Conservation (phyloP, 108 stramenopile species). For the Cyclotella sp. region DNA sequence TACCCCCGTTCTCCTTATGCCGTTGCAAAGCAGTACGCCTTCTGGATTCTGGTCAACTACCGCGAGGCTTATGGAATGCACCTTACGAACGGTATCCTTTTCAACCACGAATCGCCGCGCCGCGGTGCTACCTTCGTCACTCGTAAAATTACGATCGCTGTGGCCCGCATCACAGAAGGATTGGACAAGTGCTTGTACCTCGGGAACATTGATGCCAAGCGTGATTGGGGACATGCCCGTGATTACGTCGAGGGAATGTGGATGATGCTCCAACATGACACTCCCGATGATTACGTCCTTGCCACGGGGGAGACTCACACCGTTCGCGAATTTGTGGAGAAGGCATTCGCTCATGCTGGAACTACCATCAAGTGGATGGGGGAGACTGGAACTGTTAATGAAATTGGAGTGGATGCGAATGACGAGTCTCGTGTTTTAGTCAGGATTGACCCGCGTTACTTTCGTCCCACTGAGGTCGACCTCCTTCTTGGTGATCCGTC, state of each 20-base stretch:
- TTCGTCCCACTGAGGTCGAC: slow-evolving; percentile 99
- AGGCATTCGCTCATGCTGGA: slow-evolving; percentile 87
- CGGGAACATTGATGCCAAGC: slow-evolving; percentile 98
- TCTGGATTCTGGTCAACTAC: slow-evolving; percentile 99
- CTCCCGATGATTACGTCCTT: slow-evolving; percentile 96
- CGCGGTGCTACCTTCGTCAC: slow-evolving; percentile 99
- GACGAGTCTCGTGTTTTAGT: slow-evolving; percentile 90
- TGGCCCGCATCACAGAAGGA: slow-evolving; percentile 89
- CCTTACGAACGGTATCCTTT: slow-evolving; percentile 96
- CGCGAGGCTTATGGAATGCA: slow-evolving; percentile 99
- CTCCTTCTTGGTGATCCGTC: slow-evolving; percentile 94
- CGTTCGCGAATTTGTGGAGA: slow-evolving; percentile 97
- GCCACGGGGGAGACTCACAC: slow-evolving; percentile 98
- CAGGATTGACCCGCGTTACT: slow-evolving; percentile 95
- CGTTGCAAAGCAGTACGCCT: slow-evolving; percentile 99
- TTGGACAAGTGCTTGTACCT: slow-evolving; percentile 91
- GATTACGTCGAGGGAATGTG: slow-evolving; percentile 99
- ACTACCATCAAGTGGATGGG: slow-evolving; percentile 93
- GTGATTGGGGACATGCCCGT: slow-evolving; percentile 99
- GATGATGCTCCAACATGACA: slow-evolving; percentile 97
- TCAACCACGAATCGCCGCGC: slow-evolving; percentile 99
- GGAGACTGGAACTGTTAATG: slow-evolving; percentile 89
- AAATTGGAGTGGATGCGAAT: slow-evolving; percentile 91
- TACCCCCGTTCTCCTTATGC: slow-evolving; percentile 99
- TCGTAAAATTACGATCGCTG: slow-evolving; percentile 96